Conservation (phyloP, 768 basidiomycete genomes). For the Mycena filopes region DNA sequence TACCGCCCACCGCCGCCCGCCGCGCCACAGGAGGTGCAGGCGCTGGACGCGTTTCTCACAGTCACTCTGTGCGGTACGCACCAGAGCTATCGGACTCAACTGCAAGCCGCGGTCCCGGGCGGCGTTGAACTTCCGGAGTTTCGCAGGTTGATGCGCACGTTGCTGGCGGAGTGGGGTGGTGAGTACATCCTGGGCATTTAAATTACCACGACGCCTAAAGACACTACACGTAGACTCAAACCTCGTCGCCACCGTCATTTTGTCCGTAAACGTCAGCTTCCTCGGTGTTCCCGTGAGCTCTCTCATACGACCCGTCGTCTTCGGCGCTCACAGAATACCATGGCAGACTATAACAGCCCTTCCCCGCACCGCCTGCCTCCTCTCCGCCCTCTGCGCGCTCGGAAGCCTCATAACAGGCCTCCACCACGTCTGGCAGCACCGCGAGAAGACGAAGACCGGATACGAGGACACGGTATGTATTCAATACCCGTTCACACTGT, state of each 20-base stretch:
- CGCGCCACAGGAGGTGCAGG: too few species aligned
- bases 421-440: constrained; percentile 36
- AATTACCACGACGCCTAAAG: background rate
- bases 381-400: constrained; percentile 31
- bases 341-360: constrained; percentile 28
- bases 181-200: constrained; percentile 3
- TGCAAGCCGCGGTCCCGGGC: constrained; percentile 14
- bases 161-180: constrained; percentile 41
- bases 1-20: too few species aligned
- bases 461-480: constrained; percentile 32
- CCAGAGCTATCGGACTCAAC: too few species aligned
- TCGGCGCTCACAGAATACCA: background rate
- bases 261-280: background rate
- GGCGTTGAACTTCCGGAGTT: constrained; percentile 32
- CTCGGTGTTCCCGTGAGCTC: too few species aligned
- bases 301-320: background rate
- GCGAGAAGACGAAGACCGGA: constrained; percentile 27
- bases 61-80: too few species aligned
- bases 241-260: constrained; percentile 15
- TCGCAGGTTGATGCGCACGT: constrained; percentile 31
- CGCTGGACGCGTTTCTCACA: too few species aligned
- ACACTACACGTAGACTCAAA: background rate
- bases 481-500: background rate
- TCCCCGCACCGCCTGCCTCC: constrained; percentile 28
- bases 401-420: constrained; percentile 30